Conservation (phyloP, 2,329 filamentous ascomycete species). For the Pseudocercospora cruenta region DNA sequence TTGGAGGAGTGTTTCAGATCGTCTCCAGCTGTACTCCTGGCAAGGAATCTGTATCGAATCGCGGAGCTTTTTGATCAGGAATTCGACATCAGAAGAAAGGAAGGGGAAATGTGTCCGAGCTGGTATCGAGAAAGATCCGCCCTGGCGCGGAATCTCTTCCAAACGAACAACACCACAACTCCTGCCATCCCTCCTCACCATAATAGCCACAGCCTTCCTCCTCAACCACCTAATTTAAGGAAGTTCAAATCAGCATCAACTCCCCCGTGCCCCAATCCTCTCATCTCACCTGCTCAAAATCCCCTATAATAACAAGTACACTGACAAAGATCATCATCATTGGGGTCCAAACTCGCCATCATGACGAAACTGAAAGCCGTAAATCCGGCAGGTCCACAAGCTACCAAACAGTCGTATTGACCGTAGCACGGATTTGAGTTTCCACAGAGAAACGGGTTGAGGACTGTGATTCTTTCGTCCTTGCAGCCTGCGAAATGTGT, state of each 20-base stretch:
- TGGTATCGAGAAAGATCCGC: neutral
- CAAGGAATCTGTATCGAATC: too few species aligned
- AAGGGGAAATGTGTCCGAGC: neutral
- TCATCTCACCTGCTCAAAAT: neutral
- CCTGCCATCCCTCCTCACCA: neutral
- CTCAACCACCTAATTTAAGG: neutral
- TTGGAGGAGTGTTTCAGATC: too few species aligned
- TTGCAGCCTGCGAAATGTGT: neutral
- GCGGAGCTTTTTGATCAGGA: neutral
- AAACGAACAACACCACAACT: neutral
- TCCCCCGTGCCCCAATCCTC: neutral
- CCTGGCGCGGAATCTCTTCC: too few species aligned
- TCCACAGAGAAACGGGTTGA: neutral
- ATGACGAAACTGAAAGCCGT: neutral
- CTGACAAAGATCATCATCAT: too few species aligned
- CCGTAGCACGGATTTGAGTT: neutral
- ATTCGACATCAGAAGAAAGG: neutral
- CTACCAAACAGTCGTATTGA: neutral
- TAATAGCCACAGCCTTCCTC: neutral
- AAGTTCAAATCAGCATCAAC: neutral
- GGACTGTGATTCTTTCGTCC: neutral
- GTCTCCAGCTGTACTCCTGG: too few species aligned
- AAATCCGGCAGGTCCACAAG: neutral
- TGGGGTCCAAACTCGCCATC: neutral
- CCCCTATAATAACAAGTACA: neutral